Conservation (phyloP, 2,329 filamentous ascomycete species). For the Paecilomyces dactylethromorphus region DNA sequence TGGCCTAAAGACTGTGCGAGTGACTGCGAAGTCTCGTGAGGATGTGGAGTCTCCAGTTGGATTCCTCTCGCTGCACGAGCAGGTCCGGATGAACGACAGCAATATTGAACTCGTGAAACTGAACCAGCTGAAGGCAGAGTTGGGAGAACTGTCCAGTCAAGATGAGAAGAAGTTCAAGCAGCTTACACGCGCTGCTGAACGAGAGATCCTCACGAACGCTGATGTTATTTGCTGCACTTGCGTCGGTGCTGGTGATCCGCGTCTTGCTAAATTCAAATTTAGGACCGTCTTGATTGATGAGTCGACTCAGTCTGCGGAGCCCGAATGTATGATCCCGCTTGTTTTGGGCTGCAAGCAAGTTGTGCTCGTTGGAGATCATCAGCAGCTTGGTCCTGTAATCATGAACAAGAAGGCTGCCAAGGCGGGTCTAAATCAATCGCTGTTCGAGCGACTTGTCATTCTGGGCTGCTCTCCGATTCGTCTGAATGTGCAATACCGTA, state of each 20-base stretch:
- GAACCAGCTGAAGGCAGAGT: constrained; percentile 83
- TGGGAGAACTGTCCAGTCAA: constrained; percentile 85
- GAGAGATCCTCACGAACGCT: constrained; percentile 88
- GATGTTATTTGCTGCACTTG: constrained; percentile 99
- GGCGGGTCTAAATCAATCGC: constrained; percentile 93
- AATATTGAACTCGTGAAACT: constrained; percentile 91
- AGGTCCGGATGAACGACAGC: constrained; percentile 95
- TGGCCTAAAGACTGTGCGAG: constrained; percentile 89
- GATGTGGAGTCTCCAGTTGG: constrained; percentile 98
- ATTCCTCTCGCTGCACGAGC: constrained; percentile 90
- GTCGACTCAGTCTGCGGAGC: constrained; percentile 95
- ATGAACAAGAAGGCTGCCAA: constrained; percentile 99
- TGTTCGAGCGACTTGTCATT: constrained; percentile 93
- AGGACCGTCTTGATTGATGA: constrained; percentile 96
- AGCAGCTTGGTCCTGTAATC: constrained; percentile 95
- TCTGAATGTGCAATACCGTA: constrained; percentile 94
- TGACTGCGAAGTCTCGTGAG: constrained; percentile 97
- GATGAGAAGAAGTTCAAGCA: constrained; percentile 99
- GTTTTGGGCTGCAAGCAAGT: constrained; percentile 98
- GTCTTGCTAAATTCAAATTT: constrained; percentile 95
- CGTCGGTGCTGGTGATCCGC: constrained; percentile 91
- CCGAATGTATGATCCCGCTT: constrained; percentile 97
- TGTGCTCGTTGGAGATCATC: constrained; percentile 96
- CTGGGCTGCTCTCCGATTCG: constrained; percentile 86
- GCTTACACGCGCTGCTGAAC: constrained; percentile 85